Evolutionary conservation across 345 rosid species (phyloP), one percentile per base, ranked within the genome.

Genomic region (Brassica carinata): DNA sequence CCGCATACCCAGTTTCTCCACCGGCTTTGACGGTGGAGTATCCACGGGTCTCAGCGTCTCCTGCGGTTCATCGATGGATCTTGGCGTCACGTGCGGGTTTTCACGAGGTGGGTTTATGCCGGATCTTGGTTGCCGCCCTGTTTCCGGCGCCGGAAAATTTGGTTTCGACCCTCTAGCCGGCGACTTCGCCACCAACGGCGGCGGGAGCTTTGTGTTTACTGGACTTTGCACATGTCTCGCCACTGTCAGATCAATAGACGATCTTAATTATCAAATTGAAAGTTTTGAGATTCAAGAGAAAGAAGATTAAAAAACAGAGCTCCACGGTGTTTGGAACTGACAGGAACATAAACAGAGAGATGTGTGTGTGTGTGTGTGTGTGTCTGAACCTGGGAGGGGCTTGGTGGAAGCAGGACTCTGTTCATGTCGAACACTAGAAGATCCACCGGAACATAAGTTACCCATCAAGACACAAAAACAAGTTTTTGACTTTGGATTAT

Each of bases 381-480:
- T 70, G 61, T 70, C 36, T 5, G 77, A 57, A 81, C 84, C 84
- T 81, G 70, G 65, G 58, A 77, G 69, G 13, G 74, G 81, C 4
- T 77, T 77, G 70, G 84, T 66, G 70, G 84, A 31, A 58, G 15
- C 71, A 72, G 80, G 74, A 17, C 43, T 81, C 9, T 64, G 84
- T 51, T 75, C 76, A 0, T 81, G 74, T 58, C 7, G 65, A 76
- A 76, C 84, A 65, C 70, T 31, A 11, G 80, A 76, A 76, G 83
- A 79, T 43, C 79, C 74, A 8, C 84, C 79, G 36, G 51, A 36
- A 59, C 84, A 81, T 0, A 36, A 31, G 77, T 81, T 81, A 1
- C 84, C 84, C 84, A 81, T 81, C 13, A 27, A 64, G 79, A 70
- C 55, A 70, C 55, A 17, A 27, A 27, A 38, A 65, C 71, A 65